Evolutionary conservation across 306 rosid genomes (phyloP), one percentile per base, ranked within the genome.

Genomic region (Citrullus amarus): DNA sequence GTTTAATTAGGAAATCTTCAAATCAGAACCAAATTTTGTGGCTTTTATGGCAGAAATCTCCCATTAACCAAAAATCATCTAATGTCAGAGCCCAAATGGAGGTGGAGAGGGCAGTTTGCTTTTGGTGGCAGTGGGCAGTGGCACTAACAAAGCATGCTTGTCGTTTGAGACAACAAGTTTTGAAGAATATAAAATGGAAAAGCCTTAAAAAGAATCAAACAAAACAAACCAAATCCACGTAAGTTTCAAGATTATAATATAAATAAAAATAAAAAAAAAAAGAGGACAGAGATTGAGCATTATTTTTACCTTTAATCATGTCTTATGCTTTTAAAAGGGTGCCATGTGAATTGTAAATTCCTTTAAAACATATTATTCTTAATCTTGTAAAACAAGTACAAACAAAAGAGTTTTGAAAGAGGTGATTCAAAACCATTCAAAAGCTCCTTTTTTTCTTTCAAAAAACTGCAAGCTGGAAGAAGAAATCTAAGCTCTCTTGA

Each of bases 61-160:
- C 85, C 88, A 88, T 88, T 81, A 86, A 88, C 86, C 89, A 84
- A 89, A 86, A 82, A 85, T 82, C 79, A 85, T 83, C 79, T 82
- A 59, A 80, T 86, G 93, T 83, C 88, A 88, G 90, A 82, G 79
- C 83, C 82, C 80, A 76, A 61, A 68, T 44, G 79, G 82, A 88
- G 46, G 48, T 73, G 61, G 61, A 84, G 78, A 75, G 75, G 67
- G 75, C 84, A 71, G 78, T 84, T 81, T 82, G 83, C 83, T 81
- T 79, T 75, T 77, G 67, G 81, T 84, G 80, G 79, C 81, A 79
- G 88, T 81, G 82, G 72, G 79, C 80, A 79, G 88, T 80, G 82
- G 80, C 78, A 86, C 86, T 83, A 76, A 44, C 67, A 11, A 20
- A 44, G 97, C 97, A 89, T 89, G 96, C 94, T 88, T 88, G 93